phyloP scores from a whole-genome alignment of 768 basidiomycete genomes.

The Suillus bovinus region DNA sequence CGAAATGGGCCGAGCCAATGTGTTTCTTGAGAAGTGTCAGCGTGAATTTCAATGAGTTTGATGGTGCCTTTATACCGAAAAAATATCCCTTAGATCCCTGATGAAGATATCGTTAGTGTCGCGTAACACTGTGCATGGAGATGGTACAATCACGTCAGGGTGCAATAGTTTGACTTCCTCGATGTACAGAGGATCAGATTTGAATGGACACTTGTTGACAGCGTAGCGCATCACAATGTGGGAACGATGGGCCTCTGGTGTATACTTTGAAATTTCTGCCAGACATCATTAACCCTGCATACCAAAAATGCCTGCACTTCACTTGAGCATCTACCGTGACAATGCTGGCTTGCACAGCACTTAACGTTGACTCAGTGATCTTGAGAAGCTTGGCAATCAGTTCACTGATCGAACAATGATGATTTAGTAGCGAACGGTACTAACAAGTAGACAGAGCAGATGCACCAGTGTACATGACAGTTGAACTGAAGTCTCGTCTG shows the following conservation, averaged over 20 bases:
- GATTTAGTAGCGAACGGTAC: no score
- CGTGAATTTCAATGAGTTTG: not conserved
- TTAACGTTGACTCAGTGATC: no score
- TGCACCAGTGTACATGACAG: no score
- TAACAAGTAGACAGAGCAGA: no score
- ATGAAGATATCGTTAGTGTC: slow-evolving; percentile 20
- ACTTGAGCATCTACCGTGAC: no score
- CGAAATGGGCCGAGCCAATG: slow-evolving; percentile 26
- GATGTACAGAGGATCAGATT: slow-evolving; percentile 25
- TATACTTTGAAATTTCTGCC: not conserved
- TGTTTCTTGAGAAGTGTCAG: not conserved
- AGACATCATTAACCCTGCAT: no score
- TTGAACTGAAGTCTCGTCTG: no score
- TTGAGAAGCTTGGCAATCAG: no score
- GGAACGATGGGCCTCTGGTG: slow-evolving; percentile 19
- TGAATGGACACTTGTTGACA: slow-evolving; percentile 24
- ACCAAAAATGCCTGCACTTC: no score
- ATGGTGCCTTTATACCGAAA: slow-evolving; percentile 11
- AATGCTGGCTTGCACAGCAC: not conserved
- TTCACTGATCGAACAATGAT: no score
- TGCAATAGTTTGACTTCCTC: slow-evolving; percentile 30
- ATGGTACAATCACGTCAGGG: slow-evolving; percentile 28
- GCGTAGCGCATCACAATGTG: slow-evolving; percentile 29
- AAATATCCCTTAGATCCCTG: slow-evolving; percentile 20
- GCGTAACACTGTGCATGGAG: slow-evolving; percentile 22